A percentile compares a stretch with the other conserved stretches of the same genome.
Evolutionary conservation across 768 basidiomycete genomes (phyloP).

Genomic region (Leucosporidium yakuticum): DNA sequence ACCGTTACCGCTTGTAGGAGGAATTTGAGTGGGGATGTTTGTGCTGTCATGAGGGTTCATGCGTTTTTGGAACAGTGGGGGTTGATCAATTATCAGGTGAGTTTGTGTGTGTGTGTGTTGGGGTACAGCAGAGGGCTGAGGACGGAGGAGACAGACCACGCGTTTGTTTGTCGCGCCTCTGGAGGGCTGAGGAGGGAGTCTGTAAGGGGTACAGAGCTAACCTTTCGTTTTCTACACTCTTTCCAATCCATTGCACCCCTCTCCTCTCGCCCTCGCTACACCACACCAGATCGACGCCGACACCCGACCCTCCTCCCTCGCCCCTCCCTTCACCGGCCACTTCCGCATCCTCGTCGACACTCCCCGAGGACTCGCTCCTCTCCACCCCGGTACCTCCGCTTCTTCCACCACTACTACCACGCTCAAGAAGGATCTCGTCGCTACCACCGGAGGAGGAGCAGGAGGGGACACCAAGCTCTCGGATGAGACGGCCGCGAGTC

Average conservation of each 20-base stretch:
- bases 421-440: conserved; percentile 29
- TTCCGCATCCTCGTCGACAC: conserved; percentile 97
- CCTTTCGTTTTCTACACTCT: not conserved
- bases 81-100: conserved; percentile 93
- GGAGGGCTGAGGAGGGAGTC: too few species aligned
- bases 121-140: too few species aligned
- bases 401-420: conserved; percentile 1
- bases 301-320: conserved; percentile 83
- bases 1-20: conserved; percentile 94
- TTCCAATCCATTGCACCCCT: too few species aligned
- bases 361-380: conserved; percentile 87
- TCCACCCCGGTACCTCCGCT: conserved; percentile 53
- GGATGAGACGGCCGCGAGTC: conserved; percentile 20
- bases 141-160: too few species aligned
- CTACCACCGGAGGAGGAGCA: conserved; percentile 45
- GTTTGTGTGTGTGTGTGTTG: conserved; percentile 30
- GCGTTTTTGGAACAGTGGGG: conserved; percentile 99
- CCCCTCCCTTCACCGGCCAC: conserved; percentile 96
- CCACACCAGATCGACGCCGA: conserved; percentile 82
- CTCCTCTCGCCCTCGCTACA: too few species aligned
- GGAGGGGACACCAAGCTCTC: conserved; percentile 47
- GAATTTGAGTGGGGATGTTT: conserved; percentile 95
- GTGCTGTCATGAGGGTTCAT: conserved; percentile 97
- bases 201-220: not conserved
- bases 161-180: conserved; percentile 7